A percentile compares a stretch with the other conserved stretches of the same genome.
phyloP scores from a whole-genome alignment of 2,329 filamentous ascomycete genomes.

The Coleophoma eucalyptorum region DNA sequence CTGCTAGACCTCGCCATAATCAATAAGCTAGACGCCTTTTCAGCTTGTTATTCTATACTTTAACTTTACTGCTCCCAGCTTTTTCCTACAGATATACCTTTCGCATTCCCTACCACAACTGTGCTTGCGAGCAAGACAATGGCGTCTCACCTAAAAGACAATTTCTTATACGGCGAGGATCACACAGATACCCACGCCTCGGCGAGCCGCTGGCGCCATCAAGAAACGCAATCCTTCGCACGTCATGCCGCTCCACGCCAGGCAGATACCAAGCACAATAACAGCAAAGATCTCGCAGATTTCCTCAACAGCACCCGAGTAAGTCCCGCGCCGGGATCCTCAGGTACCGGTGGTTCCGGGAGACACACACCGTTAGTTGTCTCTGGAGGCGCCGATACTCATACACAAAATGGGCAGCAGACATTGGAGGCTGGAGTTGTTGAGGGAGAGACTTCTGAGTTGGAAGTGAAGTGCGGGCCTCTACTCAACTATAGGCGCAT shows the following conservation, averaged over 20 bases:
- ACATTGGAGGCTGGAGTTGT: conserved; percentile 1
- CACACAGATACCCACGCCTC: conserved; percentile 51
- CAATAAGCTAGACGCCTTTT: background rate
- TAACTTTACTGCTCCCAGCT: too few species aligned
- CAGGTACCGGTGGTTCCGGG: conserved; percentile 14
- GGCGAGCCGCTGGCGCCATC: conserved; percentile 56
- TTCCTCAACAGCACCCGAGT: conserved; percentile 54
- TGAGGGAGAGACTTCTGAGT: conserved; percentile 24
- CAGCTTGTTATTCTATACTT: too few species aligned
- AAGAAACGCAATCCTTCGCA: conserved; percentile 55
- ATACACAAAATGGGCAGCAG: background rate
- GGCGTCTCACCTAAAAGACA: conserved; percentile 20
- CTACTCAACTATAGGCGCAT: conserved; percentile 76
- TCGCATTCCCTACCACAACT: background rate
- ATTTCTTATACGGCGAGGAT: conserved; percentile 19
- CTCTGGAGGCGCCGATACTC: conserved; percentile 13
- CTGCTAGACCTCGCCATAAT: background rate
- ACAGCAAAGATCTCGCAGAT: conserved; percentile 47
- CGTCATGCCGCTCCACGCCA: conserved; percentile 37
- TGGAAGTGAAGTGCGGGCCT: conserved; percentile 67
- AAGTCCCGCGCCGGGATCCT: conserved; percentile 18
- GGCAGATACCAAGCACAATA: conserved; percentile 24
- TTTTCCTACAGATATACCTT: too few species aligned
- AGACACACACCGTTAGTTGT: conserved; percentile 45
- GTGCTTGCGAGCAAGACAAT: conserved; percentile 10